phyloP scores from a whole-genome alignment of 164 flowering plant species.

The Sextonia rubra region DNA sequence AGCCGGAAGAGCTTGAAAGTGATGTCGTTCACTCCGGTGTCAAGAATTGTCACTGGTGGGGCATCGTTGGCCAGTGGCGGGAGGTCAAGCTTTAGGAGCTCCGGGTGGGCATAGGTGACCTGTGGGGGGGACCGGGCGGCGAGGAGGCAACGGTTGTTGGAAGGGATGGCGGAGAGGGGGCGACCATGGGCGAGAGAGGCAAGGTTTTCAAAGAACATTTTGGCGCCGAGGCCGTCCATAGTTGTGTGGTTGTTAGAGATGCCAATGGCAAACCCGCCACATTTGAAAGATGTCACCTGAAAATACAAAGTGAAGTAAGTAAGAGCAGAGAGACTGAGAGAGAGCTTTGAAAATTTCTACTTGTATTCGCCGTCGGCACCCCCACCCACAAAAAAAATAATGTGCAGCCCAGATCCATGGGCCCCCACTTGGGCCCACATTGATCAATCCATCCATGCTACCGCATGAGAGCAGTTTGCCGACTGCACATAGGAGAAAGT shows the following conservation, averaged over 20 bases:
- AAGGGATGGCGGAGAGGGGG: constrained; percentile 37
- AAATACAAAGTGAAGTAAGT: neutral
- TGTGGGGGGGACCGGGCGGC: constrained; percentile 66
- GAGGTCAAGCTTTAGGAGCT: constrained; percentile 31
- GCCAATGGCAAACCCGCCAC: constrained; percentile 76
- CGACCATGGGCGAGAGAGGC: constrained; percentile 47
- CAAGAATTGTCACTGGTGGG: constrained; percentile 23
- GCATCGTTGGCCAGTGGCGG: constrained; percentile 14
- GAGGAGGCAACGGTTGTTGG: constrained; percentile 49
- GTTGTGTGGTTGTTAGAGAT: constrained; percentile 40
- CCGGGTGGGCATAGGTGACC: constrained; percentile 58
- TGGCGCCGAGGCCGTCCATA: constrained; percentile 54
- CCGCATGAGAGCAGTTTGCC: too few species aligned
- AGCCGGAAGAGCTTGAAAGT: constrained; percentile 46
- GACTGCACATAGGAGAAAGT: too few species aligned
- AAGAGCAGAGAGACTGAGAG: too few species aligned
- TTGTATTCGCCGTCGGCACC: too few species aligned
- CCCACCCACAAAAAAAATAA: too few species aligned
- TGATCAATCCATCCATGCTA: too few species aligned
- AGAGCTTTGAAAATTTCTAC: too few species aligned
- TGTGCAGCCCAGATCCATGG: too few species aligned
- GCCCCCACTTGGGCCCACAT: too few species aligned
- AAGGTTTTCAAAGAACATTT: constrained; percentile 51
- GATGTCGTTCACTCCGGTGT: constrained; percentile 26
- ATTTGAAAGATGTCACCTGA: constrained; percentile 65